phyloP scores from a whole-genome alignment of 441 rosid species.

The Heliophila coronopifolia region DNA sequence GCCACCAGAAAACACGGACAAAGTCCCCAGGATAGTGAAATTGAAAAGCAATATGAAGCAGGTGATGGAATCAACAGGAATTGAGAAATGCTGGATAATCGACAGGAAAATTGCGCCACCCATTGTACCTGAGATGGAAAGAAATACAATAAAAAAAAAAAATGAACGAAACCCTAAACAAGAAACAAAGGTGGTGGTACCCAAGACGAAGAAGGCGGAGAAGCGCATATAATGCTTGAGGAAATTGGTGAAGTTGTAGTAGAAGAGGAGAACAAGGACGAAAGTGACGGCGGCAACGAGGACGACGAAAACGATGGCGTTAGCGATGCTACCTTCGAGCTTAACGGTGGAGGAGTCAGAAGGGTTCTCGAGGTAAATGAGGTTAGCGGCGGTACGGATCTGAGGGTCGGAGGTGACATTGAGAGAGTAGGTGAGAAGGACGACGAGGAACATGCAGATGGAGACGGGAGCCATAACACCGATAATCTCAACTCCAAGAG shows the following conservation, averaged over 20 bases:
- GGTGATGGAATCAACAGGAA: slow-evolving; percentile 76
- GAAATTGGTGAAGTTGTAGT: slow-evolving; percentile 83
- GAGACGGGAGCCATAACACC: slow-evolving; percentile 95
- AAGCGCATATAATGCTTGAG: slow-evolving; percentile 91
- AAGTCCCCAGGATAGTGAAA: slow-evolving; percentile 73
- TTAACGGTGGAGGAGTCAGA: slow-evolving; percentile 66
- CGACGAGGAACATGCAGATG: slow-evolving; percentile 83
- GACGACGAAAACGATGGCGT: slow-evolving; percentile 75
- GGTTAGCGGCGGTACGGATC: slow-evolving; percentile 87
- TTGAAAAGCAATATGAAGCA: slow-evolving; percentile 64
- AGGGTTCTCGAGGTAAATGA: slow-evolving; percentile 77
- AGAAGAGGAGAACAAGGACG: slow-evolving; percentile 73
- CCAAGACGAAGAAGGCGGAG: slow-evolving; percentile 79
- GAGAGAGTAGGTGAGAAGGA: slow-evolving; percentile 79
- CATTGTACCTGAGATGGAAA: slow-evolving; percentile 53
- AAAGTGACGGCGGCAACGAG: slow-evolving; percentile 73
- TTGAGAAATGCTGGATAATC: slow-evolving; percentile 67
- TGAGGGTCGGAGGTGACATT: slow-evolving; percentile 52
- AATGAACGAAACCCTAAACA: slow-evolving; percentile 3
- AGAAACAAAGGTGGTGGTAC: slow-evolving; percentile 18
- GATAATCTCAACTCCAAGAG: slow-evolving; percentile 76
- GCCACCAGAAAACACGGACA: slow-evolving; percentile 69
- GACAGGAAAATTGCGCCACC: slow-evolving; percentile 85
- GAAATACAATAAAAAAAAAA: background rate
- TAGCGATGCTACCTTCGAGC: slow-evolving; percentile 74